Evolutionary conservation across 2,329 filamentous ascomycete species (phyloP), one percentile per base, ranked within the genome.

Genomic region (Penicillium brasilianum): DNA sequence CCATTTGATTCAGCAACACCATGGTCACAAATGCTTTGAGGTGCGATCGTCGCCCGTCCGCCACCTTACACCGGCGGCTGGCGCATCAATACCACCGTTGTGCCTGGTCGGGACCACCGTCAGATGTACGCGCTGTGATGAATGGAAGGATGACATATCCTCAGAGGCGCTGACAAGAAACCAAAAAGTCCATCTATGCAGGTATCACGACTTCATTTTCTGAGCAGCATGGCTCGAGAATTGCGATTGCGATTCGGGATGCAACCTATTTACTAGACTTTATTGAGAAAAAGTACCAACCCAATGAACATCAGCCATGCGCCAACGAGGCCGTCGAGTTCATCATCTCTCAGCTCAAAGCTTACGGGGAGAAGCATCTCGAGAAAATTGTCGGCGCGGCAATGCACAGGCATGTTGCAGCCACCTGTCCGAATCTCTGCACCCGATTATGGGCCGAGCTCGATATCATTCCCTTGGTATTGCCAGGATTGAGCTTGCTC

Each of bases 301-400:
- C 83, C 11, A 76, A 79, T 9, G 76, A 81, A 48, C 71, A 76
- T 20, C 69, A 78, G 56, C 73, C 74, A 7, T 49, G 63, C 55
- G 74, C 76, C 36, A 72, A 81, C 18, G 81, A 85, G 58, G 74
- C 90, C 36, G 84, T 84, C 18, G 83, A 90, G 57, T 85, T 86
- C 64, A 79, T 93, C 48, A 77, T 91, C 62, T 65, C 71, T 0
- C 80, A 84, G 51, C 77, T 91, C 32, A 75, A 83, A 36, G 71
- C 77, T 22, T 93, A 92, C 67, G 85, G 88, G 66, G 79, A 85
- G 44, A 80, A 85, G 13, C 89, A 92, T 72, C 79, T 87, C 59
- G 86, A 87, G 78, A 95, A 94, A 75, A 89, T 93, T 67, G 82
- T 92, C 20, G 91, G 91, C 8, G 85, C 87, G 20, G 90, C 90